Evolutionary conservation across 148 eudicot species (phyloP).

Genomic region (Camellia sinensis): DNA sequence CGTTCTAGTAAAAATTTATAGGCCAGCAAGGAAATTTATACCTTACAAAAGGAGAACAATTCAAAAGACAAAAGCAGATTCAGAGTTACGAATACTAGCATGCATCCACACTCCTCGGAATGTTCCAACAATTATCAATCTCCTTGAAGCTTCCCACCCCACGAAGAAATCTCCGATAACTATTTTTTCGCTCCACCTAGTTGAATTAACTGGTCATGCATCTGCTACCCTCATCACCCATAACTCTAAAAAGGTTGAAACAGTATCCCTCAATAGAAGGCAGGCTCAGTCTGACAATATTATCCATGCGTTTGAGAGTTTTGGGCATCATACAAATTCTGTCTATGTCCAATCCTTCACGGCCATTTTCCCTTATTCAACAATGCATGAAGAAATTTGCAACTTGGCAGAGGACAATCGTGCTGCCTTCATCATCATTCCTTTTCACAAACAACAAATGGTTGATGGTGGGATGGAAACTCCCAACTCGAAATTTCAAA

Average conservation of each 20-base stretch:
- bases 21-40: constrained; percentile 60
- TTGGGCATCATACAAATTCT: constrained; percentile 21
- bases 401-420: constrained; percentile 29
- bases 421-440: constrained; percentile 21
- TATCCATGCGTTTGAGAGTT: constrained; percentile 39
- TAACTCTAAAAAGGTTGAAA: constrained; percentile 23
- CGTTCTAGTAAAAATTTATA: constrained; percentile 50
- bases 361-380: constrained; percentile 25
- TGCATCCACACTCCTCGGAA: constrained; percentile 65
- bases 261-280: neutral
- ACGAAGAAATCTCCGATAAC: constrained; percentile 50
- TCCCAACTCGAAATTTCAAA: constrained; percentile 15
- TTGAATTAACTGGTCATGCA: constrained; percentile 47
- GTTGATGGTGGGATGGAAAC: constrained; percentile 33
- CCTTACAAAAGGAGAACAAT: constrained; percentile 69
- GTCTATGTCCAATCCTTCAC: constrained; percentile 27
- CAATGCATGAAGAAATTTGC: constrained; percentile 35
- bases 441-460: constrained; percentile 31
- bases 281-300: constrained; percentile 82
- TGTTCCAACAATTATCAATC: constrained; percentile 68
- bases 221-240: constrained; percentile 80
- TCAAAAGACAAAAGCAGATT: constrained; percentile 54
- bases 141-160: constrained; percentile 56
- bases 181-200: constrained; percentile 50
- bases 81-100: constrained; percentile 51